phyloP scores from a whole-genome alignment of 805 yeast genomes.

The Lipomyces kockii region DNA sequence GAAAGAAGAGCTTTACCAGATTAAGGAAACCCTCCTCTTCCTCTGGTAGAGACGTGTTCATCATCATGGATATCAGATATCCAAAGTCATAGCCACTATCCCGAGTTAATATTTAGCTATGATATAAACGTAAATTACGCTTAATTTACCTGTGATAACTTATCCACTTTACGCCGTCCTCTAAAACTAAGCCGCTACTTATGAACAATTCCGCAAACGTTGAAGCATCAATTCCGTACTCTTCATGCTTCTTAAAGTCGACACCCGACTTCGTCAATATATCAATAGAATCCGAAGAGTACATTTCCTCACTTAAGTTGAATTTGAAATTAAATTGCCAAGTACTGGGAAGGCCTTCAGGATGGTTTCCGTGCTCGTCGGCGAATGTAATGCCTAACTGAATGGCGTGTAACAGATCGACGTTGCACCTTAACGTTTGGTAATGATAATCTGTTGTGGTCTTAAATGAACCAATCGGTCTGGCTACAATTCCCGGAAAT shows the following conservation, averaged over 20 bases:
- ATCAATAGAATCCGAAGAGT: slow-evolving; percentile 80
- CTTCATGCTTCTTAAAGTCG: slow-evolving; percentile 74
- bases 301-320: slow-evolving; percentile 76
- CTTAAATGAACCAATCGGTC: slow-evolving; percentile 93
- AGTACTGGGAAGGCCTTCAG: slow-evolving; percentile 70
- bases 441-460: slow-evolving; percentile 92
- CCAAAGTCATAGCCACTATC: slow-evolving; percentile 88
- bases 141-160: slow-evolving; percentile 69
- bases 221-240: slow-evolving; percentile 75
- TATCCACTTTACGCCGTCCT: slow-evolving; percentile 77
- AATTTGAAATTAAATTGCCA: slow-evolving; percentile 96
- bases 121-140: neutral
- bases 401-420: slow-evolving; percentile 81
- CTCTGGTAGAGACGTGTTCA: slow-evolving; percentile 76
- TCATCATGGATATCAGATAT: slow-evolving; percentile 75
- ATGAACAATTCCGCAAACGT: slow-evolving; percentile 83
- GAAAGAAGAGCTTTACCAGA: slow-evolving; percentile 75
- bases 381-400: slow-evolving; percentile 83
- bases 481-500: slow-evolving; percentile 92
- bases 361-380: slow-evolving; percentile 70
- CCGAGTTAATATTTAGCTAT: neutral
- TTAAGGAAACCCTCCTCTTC: slow-evolving; percentile 77
- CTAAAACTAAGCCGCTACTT: slow-evolving; percentile 82
- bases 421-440: slow-evolving; percentile 90
- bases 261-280: slow-evolving; percentile 80